These are phyloP conservation scores for Aspergillus diversus DNA, from an alignment of 495 filamentous ascomycete species.

Conservation along the genomic window DNA sequence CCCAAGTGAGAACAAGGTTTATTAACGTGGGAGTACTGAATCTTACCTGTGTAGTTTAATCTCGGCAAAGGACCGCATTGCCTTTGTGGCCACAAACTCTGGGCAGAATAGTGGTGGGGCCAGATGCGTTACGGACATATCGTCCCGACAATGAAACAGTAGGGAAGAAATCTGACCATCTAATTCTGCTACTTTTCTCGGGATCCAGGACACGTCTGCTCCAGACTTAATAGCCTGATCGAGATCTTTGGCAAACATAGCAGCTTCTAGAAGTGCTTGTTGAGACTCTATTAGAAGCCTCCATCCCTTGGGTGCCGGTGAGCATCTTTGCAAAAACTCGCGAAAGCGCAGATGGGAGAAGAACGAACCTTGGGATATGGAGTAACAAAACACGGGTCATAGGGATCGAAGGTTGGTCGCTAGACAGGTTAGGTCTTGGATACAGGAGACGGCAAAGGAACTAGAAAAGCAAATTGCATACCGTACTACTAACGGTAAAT, in stretches of 20 bases:
- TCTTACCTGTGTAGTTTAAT: conserved; percentile 52
- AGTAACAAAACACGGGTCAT: conserved; percentile 50
- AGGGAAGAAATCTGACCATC: conserved; percentile 32
- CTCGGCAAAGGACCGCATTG: conserved; percentile 46
- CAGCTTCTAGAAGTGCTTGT: conserved; percentile 47
- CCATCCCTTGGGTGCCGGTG: conserved; percentile 36
- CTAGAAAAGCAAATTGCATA: conserved; percentile 24
- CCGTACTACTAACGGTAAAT: conserved; percentile 50
- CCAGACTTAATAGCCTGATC: conserved; percentile 20
- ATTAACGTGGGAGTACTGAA: too few species aligned
- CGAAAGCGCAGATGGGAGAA: conserved; percentile 28
- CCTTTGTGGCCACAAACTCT: conserved; percentile 39
- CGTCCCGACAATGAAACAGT: conserved; percentile 19
- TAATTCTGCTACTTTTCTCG: conserved; percentile 45
- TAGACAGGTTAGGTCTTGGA: conserved; percentile 18
- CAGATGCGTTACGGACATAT: conserved; percentile 7
- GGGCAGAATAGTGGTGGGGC: conserved; percentile 7
- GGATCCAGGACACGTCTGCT: conserved; percentile 32
- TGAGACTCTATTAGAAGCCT: conserved; percentile 49
- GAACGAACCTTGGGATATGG: conserved; percentile 42
- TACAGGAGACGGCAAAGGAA: conserved; percentile 16
- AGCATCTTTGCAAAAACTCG: neutral
- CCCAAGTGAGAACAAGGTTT: too few species aligned
- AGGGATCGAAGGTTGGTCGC: conserved; percentile 45
- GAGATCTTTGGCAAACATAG: conserved; percentile 50